Evolutionary conservation across 192 early-diverging fungal genomes (phyloP).

Genomic region (Backusella westeae): DNA sequence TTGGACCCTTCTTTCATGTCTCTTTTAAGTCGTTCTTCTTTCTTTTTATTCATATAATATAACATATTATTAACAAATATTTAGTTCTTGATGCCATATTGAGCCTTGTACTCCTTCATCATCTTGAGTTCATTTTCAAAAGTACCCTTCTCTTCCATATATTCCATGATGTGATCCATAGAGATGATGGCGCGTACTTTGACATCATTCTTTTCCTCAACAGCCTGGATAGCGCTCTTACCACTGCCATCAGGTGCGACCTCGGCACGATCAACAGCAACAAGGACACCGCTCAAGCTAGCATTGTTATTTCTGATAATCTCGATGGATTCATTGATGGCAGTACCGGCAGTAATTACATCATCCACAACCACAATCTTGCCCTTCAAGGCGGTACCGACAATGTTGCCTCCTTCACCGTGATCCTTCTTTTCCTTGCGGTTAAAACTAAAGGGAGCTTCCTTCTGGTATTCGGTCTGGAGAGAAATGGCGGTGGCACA

Average conservation of each 20-base stretch:
- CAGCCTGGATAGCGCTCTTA: constrained; percentile 90
- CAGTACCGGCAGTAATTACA: constrained; percentile 98
- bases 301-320: constrained; percentile 79
- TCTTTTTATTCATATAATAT: not conserved
- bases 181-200: constrained; percentile 86
- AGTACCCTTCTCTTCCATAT: constrained; percentile 69
- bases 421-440: constrained; percentile 99
- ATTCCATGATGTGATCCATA: constrained; percentile 86
- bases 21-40: not conserved
- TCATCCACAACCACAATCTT: constrained; percentile 90
- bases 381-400: constrained; percentile 80
- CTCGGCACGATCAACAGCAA: constrained; percentile 94
- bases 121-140: constrained; percentile 59
- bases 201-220: constrained; percentile 75
- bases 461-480: constrained; percentile 48
- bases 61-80: not conserved
- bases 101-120: constrained; percentile 79
- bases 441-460: constrained; percentile 92
- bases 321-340: constrained; percentile 88
- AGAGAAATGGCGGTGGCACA: constrained; percentile 80
- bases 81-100: constrained; percentile 75
- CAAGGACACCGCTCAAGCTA: constrained; percentile 77
- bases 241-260: constrained; percentile 61
- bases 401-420: constrained; percentile 96
- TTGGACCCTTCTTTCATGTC: too few relatives aligned